These are phyloP conservation scores for Gentiana dahurica DNA, from an alignment of 257 asterid species.

Conservation along the genomic window DNA sequence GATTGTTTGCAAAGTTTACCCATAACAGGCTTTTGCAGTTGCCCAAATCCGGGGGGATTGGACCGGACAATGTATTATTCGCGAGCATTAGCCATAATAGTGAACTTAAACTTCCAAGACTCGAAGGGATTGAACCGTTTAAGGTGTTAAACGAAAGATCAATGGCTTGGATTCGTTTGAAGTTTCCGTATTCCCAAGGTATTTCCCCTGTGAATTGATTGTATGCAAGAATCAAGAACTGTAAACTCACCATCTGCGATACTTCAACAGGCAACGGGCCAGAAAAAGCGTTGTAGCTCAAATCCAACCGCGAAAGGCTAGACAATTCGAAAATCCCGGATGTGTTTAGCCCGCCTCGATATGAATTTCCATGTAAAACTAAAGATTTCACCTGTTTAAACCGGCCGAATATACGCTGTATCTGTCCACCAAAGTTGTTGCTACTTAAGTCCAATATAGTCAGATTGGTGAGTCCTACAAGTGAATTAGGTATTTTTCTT, in stretches of 20 bases:
- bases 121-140: constrained; percentile 34
- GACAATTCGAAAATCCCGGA: constrained; percentile 57
- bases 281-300: constrained; percentile 64
- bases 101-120: constrained; percentile 25
- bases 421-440: constrained; percentile 57
- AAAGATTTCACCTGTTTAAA: constrained; percentile 58
- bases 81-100: constrained; percentile 34
- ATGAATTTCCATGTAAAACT: constrained; percentile 48
- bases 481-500: constrained; percentile 56
- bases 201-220: constrained; percentile 63
- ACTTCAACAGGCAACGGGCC: constrained; percentile 58
- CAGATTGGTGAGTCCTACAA: constrained; percentile 35
- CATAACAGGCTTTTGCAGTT: constrained; percentile 27
- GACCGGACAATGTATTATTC: constrained; percentile 28
- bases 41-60: constrained; percentile 34
- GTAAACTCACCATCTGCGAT: constrained; percentile 42
- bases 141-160: constrained; percentile 73
- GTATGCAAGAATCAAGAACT: constrained; percentile 60
- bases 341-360: constrained; percentile 44
- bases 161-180: constrained; percentile 62
- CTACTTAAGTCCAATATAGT: constrained; percentile 62
- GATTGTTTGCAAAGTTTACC: constrained; percentile 34
- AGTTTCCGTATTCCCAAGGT: constrained; percentile 61
- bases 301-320: constrained; percentile 53
- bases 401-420: constrained; percentile 53